Conservation (phyloP, 1,139 yeast genomes). For the Saccharomyces hybrid region DNA sequence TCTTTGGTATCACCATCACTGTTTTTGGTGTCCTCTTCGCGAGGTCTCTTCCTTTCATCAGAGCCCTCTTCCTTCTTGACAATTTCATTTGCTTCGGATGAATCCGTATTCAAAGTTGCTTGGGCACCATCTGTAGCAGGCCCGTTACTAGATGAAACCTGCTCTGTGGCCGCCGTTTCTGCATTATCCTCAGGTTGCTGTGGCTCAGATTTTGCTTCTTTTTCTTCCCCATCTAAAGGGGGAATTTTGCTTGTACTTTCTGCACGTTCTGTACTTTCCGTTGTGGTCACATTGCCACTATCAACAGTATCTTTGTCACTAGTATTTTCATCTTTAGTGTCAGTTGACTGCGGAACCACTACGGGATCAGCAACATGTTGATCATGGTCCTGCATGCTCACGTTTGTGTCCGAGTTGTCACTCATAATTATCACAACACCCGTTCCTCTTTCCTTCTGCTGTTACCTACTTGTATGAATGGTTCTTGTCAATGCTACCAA, state of each 20-base stretch:
- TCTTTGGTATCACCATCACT: constrained; percentile 29
- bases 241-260: background rate
- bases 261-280: background rate
- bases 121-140: background rate
- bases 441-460: background rate
- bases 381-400: background rate
- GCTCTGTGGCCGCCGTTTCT: background rate
- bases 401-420: background rate
- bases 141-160: background rate
- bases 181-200: background rate
- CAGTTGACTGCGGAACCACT: background rate
- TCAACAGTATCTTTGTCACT: background rate
- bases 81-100: background rate
- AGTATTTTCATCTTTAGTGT: background rate
- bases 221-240: background rate
- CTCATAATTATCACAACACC: background rate
- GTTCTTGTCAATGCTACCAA: background rate
- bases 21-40: constrained; percentile 8
- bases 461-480: background rate
- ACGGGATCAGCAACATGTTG: background rate
- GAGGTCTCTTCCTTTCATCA: constrained; percentile 1
- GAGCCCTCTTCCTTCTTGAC: background rate
- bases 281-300: background rate
- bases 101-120: background rate
- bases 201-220: background rate